Base-by-base conservation (phyloP, 1,284 basidiomycete genomes). In the Porogramme epimiltina region DNA sequence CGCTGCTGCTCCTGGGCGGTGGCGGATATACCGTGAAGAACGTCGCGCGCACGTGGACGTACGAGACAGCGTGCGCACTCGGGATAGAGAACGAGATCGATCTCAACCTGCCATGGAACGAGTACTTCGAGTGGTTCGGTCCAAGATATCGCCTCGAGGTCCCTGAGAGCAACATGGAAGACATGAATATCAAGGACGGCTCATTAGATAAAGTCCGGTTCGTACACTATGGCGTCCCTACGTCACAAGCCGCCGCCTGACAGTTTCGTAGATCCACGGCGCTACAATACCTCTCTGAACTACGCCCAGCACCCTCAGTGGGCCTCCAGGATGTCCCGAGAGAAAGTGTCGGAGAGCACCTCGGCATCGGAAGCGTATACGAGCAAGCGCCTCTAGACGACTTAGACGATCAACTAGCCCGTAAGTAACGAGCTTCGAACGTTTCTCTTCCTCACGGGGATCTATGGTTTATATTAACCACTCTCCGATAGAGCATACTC, bases 11-110 rank as follows among this genome's bases (percentile, higher is more conserved):
- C 39, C 79, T 99, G 1, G 97, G 96, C 24, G 96, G 96, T 2
- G 97, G 96, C 5, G 96, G 96, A 0, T 99, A 99, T 69, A 99
- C 96, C 0, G 86, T 94, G 33, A 93, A 93, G 70, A 99, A 99
- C 66, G 95, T 98, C 5, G 93, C 93, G 0, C 79, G 94, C 23
- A 89, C 91, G 8, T 99, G 96, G 96, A 89, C 95, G 16, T 98
- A 93, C 71, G 97, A 99, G 71, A 99, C 97, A 0, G 95, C 93
- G 0, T 89, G 96, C 62, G 91, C 95, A 22, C 81, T 96, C 15
- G 95, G 93, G 1, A 80, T 92, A 37, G 88, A 95, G 64, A 72
- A 85, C 40, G 79, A 80, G 2, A 87, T 98, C 45, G 84, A 91
- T 60, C 82, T 84, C 31, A 87, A 92, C 63, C 69, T 99, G 54